Base-by-base conservation (phyloP, 2,329 filamentous ascomycete genomes). In the Colletotrichum sp. region DNA sequence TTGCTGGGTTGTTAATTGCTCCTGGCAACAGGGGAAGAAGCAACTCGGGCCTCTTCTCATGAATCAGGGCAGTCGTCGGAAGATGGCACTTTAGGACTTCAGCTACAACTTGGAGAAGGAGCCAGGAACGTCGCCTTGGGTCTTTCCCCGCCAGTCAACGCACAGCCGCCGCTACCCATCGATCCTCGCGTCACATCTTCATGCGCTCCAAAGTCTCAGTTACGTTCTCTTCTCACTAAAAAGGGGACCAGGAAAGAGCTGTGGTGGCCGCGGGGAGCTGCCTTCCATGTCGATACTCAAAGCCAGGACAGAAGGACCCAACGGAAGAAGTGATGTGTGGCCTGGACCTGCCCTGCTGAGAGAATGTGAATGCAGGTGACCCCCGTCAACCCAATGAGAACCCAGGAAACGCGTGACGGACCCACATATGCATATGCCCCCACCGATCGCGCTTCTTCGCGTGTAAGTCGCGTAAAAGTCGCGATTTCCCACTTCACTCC, bases 401-500 rank as follows among this genome's bases (percentile, higher is more conserved):
- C 30, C 59, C 12, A 12, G 30, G 12, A 64, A 64, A 44, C 34
- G 24, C 32, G 22, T 30, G 36, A 18, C 10, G 2, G 55, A 44
- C 34, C 66, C 66, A 70, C 13, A 52, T 24, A 70, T 26, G 12
- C 8, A n/a, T 28, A 8, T 16, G n/a, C 8, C 32, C 36, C 36
- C 57, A 32, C 12, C 24, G 8, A 18, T 30, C 68, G 36, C 62
- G 72, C 30, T 48, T 26, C 36, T 16, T 72, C 72, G 72, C 68
- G 72, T 63, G 36, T 39, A 44, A 44, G 52, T 68, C 66, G 66
- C 32, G 66, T 60, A n/a, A 24, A 30, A 48, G 68, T 62, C 57
- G 68, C 68, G 55, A 63, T n/a, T 75, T 75, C 28, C 68, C 72
- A 75, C 55, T 44, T 72, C 52, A 62, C 44, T 52, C 44, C 44